Percentiles rank a stretch among this genome's conserved stretches.
Conservation (phyloP, 768 basidiomycete species). For the Lyophyllum atratum region DNA sequence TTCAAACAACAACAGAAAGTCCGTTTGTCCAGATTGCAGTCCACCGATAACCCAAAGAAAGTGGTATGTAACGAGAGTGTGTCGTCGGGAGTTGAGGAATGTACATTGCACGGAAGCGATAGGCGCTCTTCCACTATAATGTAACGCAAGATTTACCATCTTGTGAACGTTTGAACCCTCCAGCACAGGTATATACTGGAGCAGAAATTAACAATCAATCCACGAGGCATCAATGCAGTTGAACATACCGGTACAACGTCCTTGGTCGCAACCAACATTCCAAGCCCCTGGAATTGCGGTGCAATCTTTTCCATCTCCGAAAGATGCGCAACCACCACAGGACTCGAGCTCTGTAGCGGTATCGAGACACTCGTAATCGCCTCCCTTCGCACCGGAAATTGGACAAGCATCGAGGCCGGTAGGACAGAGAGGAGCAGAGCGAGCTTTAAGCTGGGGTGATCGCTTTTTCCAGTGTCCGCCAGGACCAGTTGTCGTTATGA, state of each 20-base stretch:
- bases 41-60: slow-evolving; percentile 3
- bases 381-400: slow-evolving; percentile 38
- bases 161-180: slow-evolving; percentile 43
- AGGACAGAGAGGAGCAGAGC: slow-evolving; percentile 50
- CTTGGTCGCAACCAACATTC: slow-evolving; percentile 70
- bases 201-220: background rate
- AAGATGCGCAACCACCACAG: slow-evolving; percentile 74
- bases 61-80: slow-evolving; percentile 1
- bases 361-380: slow-evolving; percentile 68
- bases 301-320: slow-evolving; percentile 72
- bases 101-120: slow-evolving; percentile 9
- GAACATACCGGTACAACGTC: slow-evolving; percentile 53
- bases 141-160: slow-evolving; percentile 46
- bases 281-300: slow-evolving; percentile 63
- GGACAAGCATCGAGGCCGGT: slow-evolving; percentile 58
- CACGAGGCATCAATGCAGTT: background rate
- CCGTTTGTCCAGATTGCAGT: background rate
- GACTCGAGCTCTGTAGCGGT: slow-evolving; percentile 61
- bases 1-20: background rate
- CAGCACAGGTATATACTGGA: slow-evolving; percentile 52
- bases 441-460: slow-evolving; percentile 30
- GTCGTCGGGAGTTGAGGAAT: background rate
- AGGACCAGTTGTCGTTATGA: slow-evolving; percentile 3
- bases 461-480: slow-evolving; percentile 25
- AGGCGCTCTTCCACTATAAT: slow-evolving; percentile 23